Percentiles rank a stretch among this genome's conserved stretches.
Conservation (phyloP, 2,329 filamentous ascomycete genomes). For the Epichloe aotearoae region DNA sequence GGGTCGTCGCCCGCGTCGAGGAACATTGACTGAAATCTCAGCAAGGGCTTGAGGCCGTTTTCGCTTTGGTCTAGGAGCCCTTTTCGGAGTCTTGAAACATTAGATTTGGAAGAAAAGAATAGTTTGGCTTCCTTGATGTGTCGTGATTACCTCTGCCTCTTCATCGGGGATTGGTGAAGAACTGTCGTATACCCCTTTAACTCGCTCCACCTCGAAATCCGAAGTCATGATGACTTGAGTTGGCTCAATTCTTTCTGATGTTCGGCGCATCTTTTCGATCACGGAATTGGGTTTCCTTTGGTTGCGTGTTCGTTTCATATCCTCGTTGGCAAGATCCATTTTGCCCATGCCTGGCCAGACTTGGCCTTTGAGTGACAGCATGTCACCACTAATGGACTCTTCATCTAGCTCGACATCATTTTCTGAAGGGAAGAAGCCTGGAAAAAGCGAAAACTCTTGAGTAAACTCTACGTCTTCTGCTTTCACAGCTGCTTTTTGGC, state of each 20-base stretch:
- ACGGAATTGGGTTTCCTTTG: constrained; percentile 65
- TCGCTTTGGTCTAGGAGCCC: constrained; percentile 16
- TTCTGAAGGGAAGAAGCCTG: constrained; percentile 15
- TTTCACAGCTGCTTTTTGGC: constrained; percentile 13
- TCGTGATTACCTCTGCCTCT: constrained; percentile 28
- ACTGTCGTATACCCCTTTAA: constrained; percentile 46
- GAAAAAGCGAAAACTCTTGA: constrained; percentile 15
- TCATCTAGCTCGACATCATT: constrained; percentile 19
- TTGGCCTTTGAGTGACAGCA: constrained; percentile 50
- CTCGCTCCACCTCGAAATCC: constrained; percentile 35
- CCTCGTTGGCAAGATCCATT: constrained; percentile 66
- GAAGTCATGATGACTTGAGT: constrained; percentile 51
- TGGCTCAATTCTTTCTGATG: constrained; percentile 50
- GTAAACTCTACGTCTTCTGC: constrained; percentile 15
- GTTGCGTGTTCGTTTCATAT: constrained; percentile 62
- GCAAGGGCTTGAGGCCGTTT: constrained; percentile 19
- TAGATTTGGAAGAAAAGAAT: neutral
- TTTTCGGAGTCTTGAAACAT: constrained; percentile 17
- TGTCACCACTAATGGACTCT: constrained; percentile 14
- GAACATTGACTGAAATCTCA: constrained; percentile 23
- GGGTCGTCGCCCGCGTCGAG: constrained; percentile 14
- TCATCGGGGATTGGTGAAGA: constrained; percentile 33
- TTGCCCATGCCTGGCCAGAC: constrained; percentile 66
- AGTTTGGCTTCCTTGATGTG: constrained; percentile 1
- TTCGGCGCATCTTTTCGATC: constrained; percentile 50